Evolutionary conservation across 257 asterid genomes (phyloP).

Genomic region (Przewalskia tangutica): DNA sequence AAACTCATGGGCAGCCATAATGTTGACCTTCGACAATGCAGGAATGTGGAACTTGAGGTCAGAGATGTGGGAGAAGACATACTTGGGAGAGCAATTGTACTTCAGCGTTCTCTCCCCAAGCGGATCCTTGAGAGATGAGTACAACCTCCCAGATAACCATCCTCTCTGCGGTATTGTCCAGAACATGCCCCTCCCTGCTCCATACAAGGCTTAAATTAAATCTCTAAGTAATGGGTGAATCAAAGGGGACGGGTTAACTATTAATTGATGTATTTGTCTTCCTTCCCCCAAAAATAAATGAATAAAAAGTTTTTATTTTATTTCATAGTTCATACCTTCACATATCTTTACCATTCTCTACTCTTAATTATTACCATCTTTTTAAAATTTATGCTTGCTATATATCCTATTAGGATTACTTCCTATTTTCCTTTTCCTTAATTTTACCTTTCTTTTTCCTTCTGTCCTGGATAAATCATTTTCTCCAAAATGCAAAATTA

Average conservation of each 20-base stretch:
- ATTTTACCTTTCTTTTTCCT: background rate
- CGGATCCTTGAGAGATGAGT: slow-evolving; percentile 39
- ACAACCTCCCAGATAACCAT: slow-evolving; percentile 25
- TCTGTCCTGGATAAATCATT: background rate
- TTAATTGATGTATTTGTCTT: background rate
- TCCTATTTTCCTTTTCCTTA: background rate
- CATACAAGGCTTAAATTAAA: slow-evolving; percentile 8
- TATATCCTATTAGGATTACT: background rate
- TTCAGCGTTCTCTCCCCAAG: slow-evolving; percentile 31
- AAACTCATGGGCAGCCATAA: slow-evolving; percentile 43
- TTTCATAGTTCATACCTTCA: background rate
- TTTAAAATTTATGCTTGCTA: background rate
- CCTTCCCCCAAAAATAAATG: background rate
- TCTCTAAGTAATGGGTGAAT: background rate
- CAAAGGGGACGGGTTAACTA: background rate
- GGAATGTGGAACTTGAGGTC: slow-evolving; percentile 52
- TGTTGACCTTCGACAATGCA: slow-evolving; percentile 42
- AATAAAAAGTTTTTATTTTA: background rate
- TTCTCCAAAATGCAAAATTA: background rate
- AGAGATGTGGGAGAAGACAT: slow-evolving; percentile 41
- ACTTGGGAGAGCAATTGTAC: slow-evolving; percentile 47
- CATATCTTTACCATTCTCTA: background rate
- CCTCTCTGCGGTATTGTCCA: slow-evolving; percentile 31
- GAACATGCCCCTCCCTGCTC: slow-evolving; percentile 28
- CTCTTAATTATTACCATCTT: background rate